Percentiles rank a stretch among this genome's conserved stretches.
Evolutionary conservation across 116 monocot species (phyloP).

Genomic region (Phalaenopsis hybrid): DNA sequence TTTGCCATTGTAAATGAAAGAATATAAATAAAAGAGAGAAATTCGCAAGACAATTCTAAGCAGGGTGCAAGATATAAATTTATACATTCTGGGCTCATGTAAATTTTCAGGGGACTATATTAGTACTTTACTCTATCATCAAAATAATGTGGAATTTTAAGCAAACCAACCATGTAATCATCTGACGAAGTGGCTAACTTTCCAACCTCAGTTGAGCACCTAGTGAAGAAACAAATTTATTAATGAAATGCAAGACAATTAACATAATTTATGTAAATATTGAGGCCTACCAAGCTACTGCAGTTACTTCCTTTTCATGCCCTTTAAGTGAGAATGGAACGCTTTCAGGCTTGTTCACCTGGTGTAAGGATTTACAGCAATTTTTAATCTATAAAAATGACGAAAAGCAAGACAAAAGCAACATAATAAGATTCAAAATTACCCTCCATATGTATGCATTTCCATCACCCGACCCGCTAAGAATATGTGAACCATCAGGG

Average conservation of each 20-base stretch:
- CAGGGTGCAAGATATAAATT: neutral
- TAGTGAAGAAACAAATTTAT: conserved; percentile 12
- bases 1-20: neutral
- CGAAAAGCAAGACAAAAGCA: neutral
- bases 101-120: neutral
- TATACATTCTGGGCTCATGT: no score
- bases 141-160: neutral
- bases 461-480: conserved; percentile 84
- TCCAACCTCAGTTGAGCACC: conserved; percentile 77
- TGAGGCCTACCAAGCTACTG: conserved; percentile 74
- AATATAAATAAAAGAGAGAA: neutral
- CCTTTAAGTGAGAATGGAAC: conserved; percentile 46
- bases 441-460: conserved; percentile 95
- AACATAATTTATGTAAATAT: conserved; percentile 1
- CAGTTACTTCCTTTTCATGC: conserved; percentile 87
- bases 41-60: neutral
- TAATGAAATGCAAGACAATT: neutral
- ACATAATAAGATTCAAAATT: conserved; percentile 1
- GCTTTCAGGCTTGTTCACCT: conserved; percentile 67
- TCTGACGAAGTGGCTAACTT: conserved; percentile 84
- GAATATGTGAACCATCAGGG: conserved; percentile 80
- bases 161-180: conserved; percentile 60
- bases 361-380: conserved; percentile 3
- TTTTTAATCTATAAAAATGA: neutral
- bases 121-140: neutral